phyloP scores from a whole-genome alignment of 345 rosid species.

The Salix purpurea region DNA sequence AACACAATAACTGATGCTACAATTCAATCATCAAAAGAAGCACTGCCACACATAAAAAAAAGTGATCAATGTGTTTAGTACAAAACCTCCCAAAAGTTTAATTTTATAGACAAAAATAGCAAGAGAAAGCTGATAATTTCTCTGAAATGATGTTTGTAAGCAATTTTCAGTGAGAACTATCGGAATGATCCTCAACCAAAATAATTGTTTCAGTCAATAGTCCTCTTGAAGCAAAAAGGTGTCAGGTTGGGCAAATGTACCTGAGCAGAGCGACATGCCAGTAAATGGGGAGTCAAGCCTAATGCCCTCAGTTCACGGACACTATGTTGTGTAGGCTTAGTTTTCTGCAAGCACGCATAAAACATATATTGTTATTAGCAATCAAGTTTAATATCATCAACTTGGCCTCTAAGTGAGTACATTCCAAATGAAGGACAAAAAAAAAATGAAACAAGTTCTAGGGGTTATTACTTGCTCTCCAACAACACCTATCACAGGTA shows the following conservation, averaged over 20 bases:
- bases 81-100: neutral
- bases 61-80: neutral
- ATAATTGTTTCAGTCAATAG: neutral
- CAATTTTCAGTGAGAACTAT: neutral
- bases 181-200: neutral
- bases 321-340: slow-evolving; percentile 36
- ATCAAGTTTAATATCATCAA: neutral
- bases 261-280: slow-evolving; percentile 39
- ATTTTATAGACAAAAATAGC: neutral
- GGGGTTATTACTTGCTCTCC: slow-evolving; percentile 28
- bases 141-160: neutral
- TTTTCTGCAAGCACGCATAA: slow-evolving; percentile 23
- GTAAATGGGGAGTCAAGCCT: slow-evolving; percentile 33
- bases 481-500: slow-evolving; percentile 34
- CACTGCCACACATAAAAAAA: neutral
- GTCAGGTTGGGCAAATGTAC: slow-evolving; percentile 8
- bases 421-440: neutral
- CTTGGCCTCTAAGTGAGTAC: neutral
- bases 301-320: slow-evolving; percentile 37
- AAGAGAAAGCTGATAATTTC: neutral
- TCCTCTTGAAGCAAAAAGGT: neutral
- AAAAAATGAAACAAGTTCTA: neutral
- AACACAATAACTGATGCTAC: neutral
- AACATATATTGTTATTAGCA: neutral
- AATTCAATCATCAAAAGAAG: neutral